These are phyloP conservation scores for Diaporthe longicolla DNA, from an alignment of 2,329 filamentous ascomycete genomes.

Conservation along the genomic window DNA sequence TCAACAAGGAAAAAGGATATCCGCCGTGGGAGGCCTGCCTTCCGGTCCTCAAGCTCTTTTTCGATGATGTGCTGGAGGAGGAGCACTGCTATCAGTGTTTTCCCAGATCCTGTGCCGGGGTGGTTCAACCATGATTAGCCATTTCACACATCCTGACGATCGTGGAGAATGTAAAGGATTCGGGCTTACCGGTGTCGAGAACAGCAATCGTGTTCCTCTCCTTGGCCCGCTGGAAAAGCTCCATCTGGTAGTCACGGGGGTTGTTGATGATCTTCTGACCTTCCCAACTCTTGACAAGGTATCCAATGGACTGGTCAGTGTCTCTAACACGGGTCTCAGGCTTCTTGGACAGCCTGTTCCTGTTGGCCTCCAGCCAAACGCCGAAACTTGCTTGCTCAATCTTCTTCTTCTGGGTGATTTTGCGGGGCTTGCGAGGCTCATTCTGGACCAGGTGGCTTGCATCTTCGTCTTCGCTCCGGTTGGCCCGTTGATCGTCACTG, in stretches of 20 bases:
- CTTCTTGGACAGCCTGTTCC: conserved; percentile 53
- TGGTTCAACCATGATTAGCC: conserved; percentile 43
- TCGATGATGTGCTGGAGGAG: conserved; percentile 83
- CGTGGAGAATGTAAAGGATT: conserved; percentile 18
- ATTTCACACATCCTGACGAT: neutral
- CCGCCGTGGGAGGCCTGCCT: conserved; percentile 69
- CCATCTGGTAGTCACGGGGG: conserved; percentile 90
- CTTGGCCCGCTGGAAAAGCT: conserved; percentile 91
- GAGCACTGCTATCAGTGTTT: conserved; percentile 94
- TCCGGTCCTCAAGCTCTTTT: conserved; percentile 80
- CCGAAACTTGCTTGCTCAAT: conserved; percentile 66
- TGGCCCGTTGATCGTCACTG: conserved; percentile 29
- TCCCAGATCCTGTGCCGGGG: conserved; percentile 80
- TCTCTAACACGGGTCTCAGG: conserved; percentile 46
- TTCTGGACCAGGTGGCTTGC: conserved; percentile 48
- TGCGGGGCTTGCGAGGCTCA: conserved; percentile 51
- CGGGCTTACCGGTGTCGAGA: conserved; percentile 80
- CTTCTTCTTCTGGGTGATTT: conserved; percentile 62
- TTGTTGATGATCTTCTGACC: conserved; percentile 75
- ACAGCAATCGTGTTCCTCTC: conserved; percentile 91
- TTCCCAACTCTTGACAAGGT: conserved; percentile 54
- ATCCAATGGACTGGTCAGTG: conserved; percentile 51
- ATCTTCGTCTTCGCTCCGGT: conserved; percentile 46
- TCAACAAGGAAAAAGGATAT: conserved; percentile 92
- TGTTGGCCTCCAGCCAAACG: conserved; percentile 56